phyloP scores from a whole-genome alignment of 371 early-diverging fungal species.

The Saksenaea vasiformis region DNA sequence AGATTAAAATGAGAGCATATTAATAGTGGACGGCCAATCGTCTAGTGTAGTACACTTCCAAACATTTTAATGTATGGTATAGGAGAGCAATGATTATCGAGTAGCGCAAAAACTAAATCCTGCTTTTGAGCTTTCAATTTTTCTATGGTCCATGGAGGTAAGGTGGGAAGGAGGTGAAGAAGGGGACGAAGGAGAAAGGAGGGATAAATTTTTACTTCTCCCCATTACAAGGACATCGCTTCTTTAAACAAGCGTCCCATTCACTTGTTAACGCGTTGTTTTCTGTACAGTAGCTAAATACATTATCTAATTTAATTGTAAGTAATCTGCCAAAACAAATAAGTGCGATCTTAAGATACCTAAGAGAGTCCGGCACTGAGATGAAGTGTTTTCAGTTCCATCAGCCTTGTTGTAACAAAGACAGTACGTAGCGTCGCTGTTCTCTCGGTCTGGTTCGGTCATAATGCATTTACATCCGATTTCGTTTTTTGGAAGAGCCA shows the following conservation, averaged over 20 bases:
- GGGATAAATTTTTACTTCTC: background rate
- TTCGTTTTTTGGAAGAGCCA: background rate
- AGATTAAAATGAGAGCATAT: too few relatives aligned
- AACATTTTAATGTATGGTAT: too few relatives aligned
- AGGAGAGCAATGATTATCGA: too few relatives aligned
- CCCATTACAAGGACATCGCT: constrained; percentile 15
- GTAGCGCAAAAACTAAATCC: too few relatives aligned
- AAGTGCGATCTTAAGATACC: constrained; percentile 9
- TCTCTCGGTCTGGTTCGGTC: constrained; percentile 11
- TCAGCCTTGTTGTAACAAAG: constrained; percentile 22
- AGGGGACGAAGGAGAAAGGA: too few relatives aligned
- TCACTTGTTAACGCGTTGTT: constrained; percentile 7
- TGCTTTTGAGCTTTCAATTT: too few relatives aligned
- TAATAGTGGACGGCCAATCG: too few relatives aligned
- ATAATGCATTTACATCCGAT: constrained; percentile 30
- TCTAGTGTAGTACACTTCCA: too few relatives aligned
- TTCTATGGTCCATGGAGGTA: too few relatives aligned
- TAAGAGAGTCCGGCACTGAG: constrained; percentile 4
- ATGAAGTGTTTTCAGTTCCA: constrained; percentile 14
- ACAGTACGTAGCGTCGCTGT: constrained; percentile 19
- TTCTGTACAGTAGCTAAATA: constrained; percentile 20
- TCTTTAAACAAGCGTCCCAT: constrained; percentile 17
- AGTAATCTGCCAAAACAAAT: background rate
- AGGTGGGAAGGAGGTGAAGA: too few relatives aligned
- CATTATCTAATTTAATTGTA: constrained; percentile 7